A percentile compares a stretch with the other conserved stretches of the same genome.
Evolutionary conservation across 1,284 basidiomycete genomes (phyloP).

Genomic region (Ganoderma boninense): DNA sequence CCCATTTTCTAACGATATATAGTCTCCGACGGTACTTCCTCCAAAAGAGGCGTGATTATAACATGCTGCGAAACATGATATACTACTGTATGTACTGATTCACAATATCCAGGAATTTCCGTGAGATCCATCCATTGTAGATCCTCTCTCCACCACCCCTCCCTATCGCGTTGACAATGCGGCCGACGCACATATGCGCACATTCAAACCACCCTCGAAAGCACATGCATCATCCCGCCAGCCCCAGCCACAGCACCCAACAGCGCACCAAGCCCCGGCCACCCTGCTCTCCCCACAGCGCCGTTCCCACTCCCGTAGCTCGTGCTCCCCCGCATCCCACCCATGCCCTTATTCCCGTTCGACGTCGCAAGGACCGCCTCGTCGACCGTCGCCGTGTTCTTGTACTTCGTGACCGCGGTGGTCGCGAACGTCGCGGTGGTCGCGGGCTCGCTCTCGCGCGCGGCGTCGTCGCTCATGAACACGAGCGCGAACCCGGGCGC

Average conservation of each 20-base stretch:
- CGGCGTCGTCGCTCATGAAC: constrained; percentile 63
- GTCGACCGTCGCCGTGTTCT: constrained; percentile 49
- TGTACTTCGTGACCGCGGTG: constrained; percentile 53
- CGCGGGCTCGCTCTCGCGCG: constrained; percentile 47
- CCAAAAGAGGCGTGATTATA: too few relatives aligned
- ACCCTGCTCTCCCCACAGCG: constrained; percentile 13
- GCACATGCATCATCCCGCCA: neutral
- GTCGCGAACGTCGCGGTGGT: constrained; percentile 64
- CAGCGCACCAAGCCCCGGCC: neutral
- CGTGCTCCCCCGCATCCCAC: constrained; percentile 51
- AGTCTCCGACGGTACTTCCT: too few relatives aligned
- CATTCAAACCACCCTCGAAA: neutral
- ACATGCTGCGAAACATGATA: too few relatives aligned
- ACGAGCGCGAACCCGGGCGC: constrained; percentile 79
- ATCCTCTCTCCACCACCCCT: too few relatives aligned
- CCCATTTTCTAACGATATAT: too few relatives aligned
- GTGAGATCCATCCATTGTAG: too few relatives aligned
- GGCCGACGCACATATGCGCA: too few relatives aligned
- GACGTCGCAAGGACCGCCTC: constrained; percentile 52
- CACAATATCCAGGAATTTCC: too few relatives aligned
- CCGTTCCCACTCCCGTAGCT: constrained; percentile 48
- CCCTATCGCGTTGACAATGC: too few relatives aligned
- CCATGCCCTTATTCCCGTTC: constrained; percentile 56
- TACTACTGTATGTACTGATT: too few relatives aligned
- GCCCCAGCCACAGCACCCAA: neutral